Base-by-base conservation (phyloP, 129 eudicot genomes). In the Glebionis coronaria region DNA sequence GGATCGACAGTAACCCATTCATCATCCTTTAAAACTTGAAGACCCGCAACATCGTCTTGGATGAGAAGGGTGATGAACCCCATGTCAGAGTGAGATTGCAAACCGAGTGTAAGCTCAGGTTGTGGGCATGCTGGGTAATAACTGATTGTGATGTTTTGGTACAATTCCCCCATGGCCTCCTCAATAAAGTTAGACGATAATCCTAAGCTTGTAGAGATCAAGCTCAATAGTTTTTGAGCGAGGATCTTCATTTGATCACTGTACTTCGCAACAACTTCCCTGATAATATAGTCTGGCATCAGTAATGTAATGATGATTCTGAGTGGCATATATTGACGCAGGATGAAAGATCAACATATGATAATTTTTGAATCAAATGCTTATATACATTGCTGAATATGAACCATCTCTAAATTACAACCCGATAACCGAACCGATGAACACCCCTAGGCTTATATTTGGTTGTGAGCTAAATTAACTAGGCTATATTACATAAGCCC, bases 81-180 rank as follows among this genome's bases (percentile, higher is more conserved):
- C 79, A 92, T 74, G 66, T 88, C 98, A 16, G 98, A 92, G 65
- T 93, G 97, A 49, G 98, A 67, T 51, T 93, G 98, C 84, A 93
- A 54, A 23, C 97, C 97, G 44, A 89, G 92, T 9, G 97, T 86
- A 29, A 93, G 98, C 47, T 93, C 97, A 2, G 97, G 97, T 77
- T 89, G 95, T 3, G 98, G 98, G 68, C 98, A 93, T 47, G 91
- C 77, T 44, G 98, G 98, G 56, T 92, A 92, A 60, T 88, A 93
- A 76, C 95, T 88, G 27, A 93, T 76, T 3, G 97, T 93, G 45
- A 93, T 88, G 67, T 93, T 93, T 73, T 93, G 98, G 72, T 86
- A 84, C 69, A 93, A 56, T 71, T 93, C 95, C 56, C 95, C 98
- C 66, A 82, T 76, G 11, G 83, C 82, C 27, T 93, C 90, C 64